Base-by-base conservation (phyloP, 1,284 basidiomycete species). In the Cryptococcus sp. region DNA sequence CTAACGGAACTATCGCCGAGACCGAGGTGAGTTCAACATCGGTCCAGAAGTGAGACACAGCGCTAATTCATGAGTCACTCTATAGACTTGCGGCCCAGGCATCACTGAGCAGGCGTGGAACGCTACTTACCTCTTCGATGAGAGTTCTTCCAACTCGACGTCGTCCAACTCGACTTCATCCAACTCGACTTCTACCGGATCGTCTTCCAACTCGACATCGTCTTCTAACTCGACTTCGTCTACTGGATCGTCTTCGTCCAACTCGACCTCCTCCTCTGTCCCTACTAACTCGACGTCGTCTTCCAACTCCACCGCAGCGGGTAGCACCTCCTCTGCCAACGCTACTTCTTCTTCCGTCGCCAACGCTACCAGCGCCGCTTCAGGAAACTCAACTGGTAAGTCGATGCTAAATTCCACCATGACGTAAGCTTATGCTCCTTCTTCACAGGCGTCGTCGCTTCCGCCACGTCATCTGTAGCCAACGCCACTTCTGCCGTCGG, bases 101-200 rank as follows among this genome's bases (percentile, higher is more conserved):
- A n/a, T 20, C 37, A 47, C 26, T 11, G 34, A 19, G 5, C 40
- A 62, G 55, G 62, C 59, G 1, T 66, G 58, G 51, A 59, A 50
- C 41, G 55, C 57, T 17, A 62, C 51, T 15, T 56, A 63, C 59
- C 56, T 67, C 52, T 64, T 67, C 48, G 65, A 67, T 37, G 37
- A 25, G 6, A 22, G 50, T 11, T 19, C 51, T 5, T 25, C 57
- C 40, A 38, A 43, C 20, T 49, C 50, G 11, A 41, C 54, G 16
- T 45, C 58, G 25, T 11, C 41, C 34, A 43, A 37, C n/a, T n/a
- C 45, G 13, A 5, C 52, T 0, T 45, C 55, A 13, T 46, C 43
- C 20, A 44, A 45, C 20, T 43, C 41, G 11, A 22, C 41, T 7
- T 11, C 38, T 40, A 11, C 38, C n/a, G 38, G 38, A 11, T n/a